phyloP scores from a whole-genome alignment of 768 basidiomycete genomes.

The Pleurotus pulmonarius region DNA sequence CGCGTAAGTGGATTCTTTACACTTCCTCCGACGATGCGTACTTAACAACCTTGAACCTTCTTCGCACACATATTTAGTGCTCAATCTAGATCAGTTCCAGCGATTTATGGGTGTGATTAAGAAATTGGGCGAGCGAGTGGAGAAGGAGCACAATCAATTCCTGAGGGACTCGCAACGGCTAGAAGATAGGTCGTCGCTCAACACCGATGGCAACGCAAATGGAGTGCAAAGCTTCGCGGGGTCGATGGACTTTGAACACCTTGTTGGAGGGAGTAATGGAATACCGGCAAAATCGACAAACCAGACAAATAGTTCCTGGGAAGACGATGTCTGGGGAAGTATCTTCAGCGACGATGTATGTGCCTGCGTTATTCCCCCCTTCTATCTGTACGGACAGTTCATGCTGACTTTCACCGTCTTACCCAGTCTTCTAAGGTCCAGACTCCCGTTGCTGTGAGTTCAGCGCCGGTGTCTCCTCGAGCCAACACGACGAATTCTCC shows the following conservation, averaged over 20 bases:
- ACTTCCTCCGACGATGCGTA: no score
- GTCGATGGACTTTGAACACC: constrained; percentile 79
- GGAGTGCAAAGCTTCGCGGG: constrained; percentile 32
- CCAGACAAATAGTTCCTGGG: constrained; percentile 47
- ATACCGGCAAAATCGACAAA: constrained; percentile 41
- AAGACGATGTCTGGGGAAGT: constrained; percentile 83
- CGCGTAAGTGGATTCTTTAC: constrained; percentile 47
- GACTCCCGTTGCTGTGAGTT: constrained; percentile 21
- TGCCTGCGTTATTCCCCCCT: constrained; percentile 14
- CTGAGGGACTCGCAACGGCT: constrained; percentile 89
- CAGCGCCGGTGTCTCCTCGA: constrained; percentile 7
- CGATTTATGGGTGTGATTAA: constrained; percentile 87
- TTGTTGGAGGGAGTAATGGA: constrained; percentile 62
- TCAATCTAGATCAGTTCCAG: constrained; percentile 86
- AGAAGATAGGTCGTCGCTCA: constrained; percentile 67
- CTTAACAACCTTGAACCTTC: no score
- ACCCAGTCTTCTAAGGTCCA: constrained; percentile 15
- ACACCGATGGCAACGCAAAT: constrained; percentile 34
- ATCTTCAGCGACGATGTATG: constrained; percentile 49
- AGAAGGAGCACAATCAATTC: constrained; percentile 89
- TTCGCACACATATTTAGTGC: constrained; percentile 35
- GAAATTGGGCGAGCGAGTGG: constrained; percentile 80
- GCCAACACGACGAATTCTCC: constrained; percentile 8
- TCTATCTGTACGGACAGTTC: constrained; percentile 3
- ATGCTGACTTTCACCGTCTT: not conserved